Evolutionary conservation across 148 eudicot species (phyloP), one percentile per base, ranked within the genome.

Genomic region (Camellia sinensis): DNA sequence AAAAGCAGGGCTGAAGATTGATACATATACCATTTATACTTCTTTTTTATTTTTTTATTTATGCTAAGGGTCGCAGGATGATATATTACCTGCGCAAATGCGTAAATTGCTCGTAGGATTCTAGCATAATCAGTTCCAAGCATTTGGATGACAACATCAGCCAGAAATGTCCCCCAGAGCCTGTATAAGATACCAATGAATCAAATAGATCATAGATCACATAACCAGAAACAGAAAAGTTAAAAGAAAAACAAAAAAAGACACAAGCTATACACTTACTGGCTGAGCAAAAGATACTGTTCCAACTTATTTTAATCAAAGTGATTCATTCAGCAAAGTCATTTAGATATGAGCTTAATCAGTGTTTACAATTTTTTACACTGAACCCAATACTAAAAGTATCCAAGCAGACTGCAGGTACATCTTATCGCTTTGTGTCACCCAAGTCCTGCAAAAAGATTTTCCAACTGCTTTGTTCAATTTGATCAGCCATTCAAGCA

Each of bases 51-150:
- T 54, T n/a, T 18, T 14, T 48, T 41, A 29, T 29, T 29, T 29
- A 11, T 29, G 3, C 5, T 7, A 22, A 56, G 56, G 69, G 63
- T 18, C 5, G 74, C 40, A 66, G 57, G 37, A 72, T 40, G 3
- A 45, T 54, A 65, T 45, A 64, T 79, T 85, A 96, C 99, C 99
- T 94, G 99, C 4, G 99, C 98, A 85, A 96, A 84, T 67, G 94
- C 93, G 85, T 89, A 89, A 52, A 96, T 91, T 75, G 99, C 99
- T 82, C 92, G 92, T 75, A 96, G 81, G 75, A 96, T 87, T 86
- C 99, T 89, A 72, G 97, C 92, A 85, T 96, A 96, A 85, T 96
- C 99, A 80, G 99, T 96, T 84, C 99, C 98, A 78, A 94, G 86
- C 98, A 96, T 96, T 82, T 92, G 97, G 67, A 93, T 93, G 79